phyloP scores from a whole-genome alignment of 345 rosid genomes.

The Stellera chamaejasme region DNA sequence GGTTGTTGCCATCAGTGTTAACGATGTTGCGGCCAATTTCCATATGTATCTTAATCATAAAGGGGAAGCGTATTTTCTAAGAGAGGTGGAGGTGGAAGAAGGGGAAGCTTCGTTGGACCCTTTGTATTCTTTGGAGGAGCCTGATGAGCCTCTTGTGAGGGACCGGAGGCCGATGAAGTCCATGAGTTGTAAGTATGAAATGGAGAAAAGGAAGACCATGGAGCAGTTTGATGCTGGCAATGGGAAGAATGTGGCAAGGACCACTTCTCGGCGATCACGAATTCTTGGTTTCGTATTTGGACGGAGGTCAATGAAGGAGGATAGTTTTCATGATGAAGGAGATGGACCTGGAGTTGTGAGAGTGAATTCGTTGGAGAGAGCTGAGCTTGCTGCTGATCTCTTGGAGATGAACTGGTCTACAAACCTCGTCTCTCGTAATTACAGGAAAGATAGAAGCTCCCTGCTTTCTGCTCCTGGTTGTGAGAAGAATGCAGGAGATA shows the following conservation, averaged over 20 bases:
- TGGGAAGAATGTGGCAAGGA: conserved; percentile 35
- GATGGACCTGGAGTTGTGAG: conserved; percentile 26
- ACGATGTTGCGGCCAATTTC: conserved; percentile 62
- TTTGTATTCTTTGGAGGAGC: conserved; percentile 53
- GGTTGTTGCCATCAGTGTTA: conserved; percentile 53
- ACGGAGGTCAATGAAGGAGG: conserved; percentile 38
- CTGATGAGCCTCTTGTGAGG: conserved; percentile 26
- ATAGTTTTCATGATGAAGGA: conserved; percentile 21
- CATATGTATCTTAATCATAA: conserved; percentile 79
- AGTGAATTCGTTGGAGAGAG: conserved; percentile 57
- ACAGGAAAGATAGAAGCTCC: conserved; percentile 24
- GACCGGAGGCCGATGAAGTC: conserved; percentile 36
- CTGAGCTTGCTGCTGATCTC: conserved; percentile 81
- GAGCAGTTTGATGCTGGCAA: conserved; percentile 19
- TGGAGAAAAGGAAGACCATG: conserved; percentile 13
- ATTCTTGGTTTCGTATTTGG: conserved; percentile 66
- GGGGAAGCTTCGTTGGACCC: conserved; percentile 35
- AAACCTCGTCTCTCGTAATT: conserved; percentile 36
- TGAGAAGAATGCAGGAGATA: conserved; percentile 10
- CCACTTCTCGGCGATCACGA: conserved; percentile 36
- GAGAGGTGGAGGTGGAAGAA: conserved; percentile 45
- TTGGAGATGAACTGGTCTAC: conserved; percentile 93
- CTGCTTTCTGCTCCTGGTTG: conserved; percentile 13
- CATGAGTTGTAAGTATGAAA: conserved; percentile 38
- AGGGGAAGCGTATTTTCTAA: conserved; percentile 88